Conservation (phyloP, 257 asterid genomes). For the Ilex aquifolium region DNA sequence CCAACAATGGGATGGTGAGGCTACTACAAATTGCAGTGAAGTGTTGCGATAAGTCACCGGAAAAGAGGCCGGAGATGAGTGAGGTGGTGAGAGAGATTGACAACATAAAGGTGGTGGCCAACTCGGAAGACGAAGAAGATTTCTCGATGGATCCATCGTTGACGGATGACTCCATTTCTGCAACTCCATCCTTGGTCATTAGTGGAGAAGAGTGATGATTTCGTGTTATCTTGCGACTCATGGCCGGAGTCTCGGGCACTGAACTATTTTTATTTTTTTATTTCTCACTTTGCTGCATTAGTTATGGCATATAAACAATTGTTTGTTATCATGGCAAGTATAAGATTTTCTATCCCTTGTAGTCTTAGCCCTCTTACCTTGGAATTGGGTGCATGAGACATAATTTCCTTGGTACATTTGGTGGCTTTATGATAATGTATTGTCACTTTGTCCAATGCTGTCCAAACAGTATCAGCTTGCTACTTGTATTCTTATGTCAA, state of each 20-base stretch:
- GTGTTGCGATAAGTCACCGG: slow-evolving; percentile 61
- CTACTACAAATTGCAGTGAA: slow-evolving; percentile 57
- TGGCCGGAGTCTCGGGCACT: not conserved
- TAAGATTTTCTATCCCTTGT: too few species aligned
- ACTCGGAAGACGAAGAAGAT: slow-evolving; percentile 52
- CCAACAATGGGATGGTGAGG: slow-evolving; percentile 58
- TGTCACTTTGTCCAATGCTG: too few species aligned
- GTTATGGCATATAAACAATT: too few species aligned
- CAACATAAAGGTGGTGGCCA: slow-evolving; percentile 26
- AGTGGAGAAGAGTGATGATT: slow-evolving; percentile 14
- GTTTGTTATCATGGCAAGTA: too few species aligned
- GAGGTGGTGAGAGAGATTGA: slow-evolving; percentile 56
- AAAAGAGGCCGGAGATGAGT: slow-evolving; percentile 57
- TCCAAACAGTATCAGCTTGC: too few species aligned
- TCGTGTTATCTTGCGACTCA: not conserved
- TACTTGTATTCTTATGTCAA: too few species aligned
- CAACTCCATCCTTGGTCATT: slow-evolving; percentile 16
- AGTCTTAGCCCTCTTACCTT: too few species aligned
- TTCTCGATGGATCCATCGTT: slow-evolving; percentile 50
- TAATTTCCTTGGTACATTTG: too few species aligned
- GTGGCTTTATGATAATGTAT: too few species aligned
- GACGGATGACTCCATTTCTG: slow-evolving; percentile 51
- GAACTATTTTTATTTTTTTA: not conserved
- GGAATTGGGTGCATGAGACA: too few species aligned
- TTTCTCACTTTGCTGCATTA: too few species aligned